Evolutionary conservation across 2,329 filamentous ascomycete genomes (phyloP), one percentile per base, ranked within the genome.

Genomic region (Clarireedia hainanense): DNA sequence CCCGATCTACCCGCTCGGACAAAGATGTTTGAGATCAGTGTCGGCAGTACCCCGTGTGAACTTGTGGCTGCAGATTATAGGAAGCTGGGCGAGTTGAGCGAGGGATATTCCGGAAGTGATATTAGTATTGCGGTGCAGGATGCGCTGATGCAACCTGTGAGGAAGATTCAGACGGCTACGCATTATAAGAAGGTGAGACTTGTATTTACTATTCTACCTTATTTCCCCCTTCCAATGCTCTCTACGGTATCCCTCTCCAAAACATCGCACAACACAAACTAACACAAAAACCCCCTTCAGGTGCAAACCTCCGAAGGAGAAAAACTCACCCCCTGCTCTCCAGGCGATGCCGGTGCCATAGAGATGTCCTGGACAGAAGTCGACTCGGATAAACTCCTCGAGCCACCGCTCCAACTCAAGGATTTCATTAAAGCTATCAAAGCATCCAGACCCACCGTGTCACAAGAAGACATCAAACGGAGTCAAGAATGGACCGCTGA

Each of bases 281-380:
- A 45, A 62, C 37, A 42, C 36, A 43, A 9, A 12, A 40, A 36
- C 2, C 43, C 34, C 20, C 14, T 47, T 23, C 61, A 92, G 88
- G 84, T 95, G 34, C 80, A 79, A 64, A 78, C 84, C 56, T 86
- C 95, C 24, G 81, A 78, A 37, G 71, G 76, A 57, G 76, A 80
- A 57, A 89, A 85, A 71, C 71, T 90, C 58, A 97, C 91, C 0
- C 95, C 94, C 0, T 99, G 94, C 75, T 96, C 91, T 3, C 95
- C 94, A 0, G 94, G 94, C 40, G 92, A 96, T 64, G 73, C 78
- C 0, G 86, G 89, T 14, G 92, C 91, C 17, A 82, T 84, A 63
- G 94, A 99, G 72, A 96, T 97, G 90, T 89, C 85, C 1, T 97
- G 94, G 85, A 89, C 90, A 65, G 84, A 91, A 58, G 79, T 99